Base-by-base conservation (phyloP, 2,329 filamentous ascomycete species). In the Colletotrichum liriopes region DNA sequence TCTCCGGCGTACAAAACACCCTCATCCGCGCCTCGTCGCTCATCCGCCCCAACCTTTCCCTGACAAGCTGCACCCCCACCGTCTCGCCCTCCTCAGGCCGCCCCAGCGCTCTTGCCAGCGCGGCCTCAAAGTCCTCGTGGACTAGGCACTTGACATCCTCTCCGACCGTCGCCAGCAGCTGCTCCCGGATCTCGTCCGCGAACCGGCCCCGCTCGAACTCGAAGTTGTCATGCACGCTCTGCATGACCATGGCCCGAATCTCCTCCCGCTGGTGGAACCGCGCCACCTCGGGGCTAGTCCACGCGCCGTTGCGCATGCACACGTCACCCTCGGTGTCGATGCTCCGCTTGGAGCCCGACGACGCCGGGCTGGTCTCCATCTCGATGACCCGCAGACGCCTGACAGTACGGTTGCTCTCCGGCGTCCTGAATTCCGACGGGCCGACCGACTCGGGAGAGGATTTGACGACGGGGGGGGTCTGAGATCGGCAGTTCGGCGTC, bases 1-100 rank as follows among this genome's bases (percentile, higher is more conserved):
- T 68, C 43, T 72, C 69, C 23, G 43, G 20, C n/a, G 65, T 72
- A n/a, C 69, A 72, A 47, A 72, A 69, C 37, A 72, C 51, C 23
- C 51, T 41, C 18, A 41, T 43, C 8, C 43, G 29, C n/a, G n/a
- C 69, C 29, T 59, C 59, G 4, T 63, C 29, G 3, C 69, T 59
- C 69, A 72, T 59, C 20, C 52, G 51, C 29, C n/a, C 32, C 29
- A 72, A 9, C 65, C 65, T n/a, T 58, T 72, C 69, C 52, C 69
- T 37, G 0, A 63, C 65, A 0, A 65, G 41, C 18, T 43, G 20
- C n/a, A 72, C 59, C 1, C 45, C 52, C 5, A 49, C 69, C 0
- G 47, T n/a, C 52, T 72, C 69, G 16, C 45, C 43, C 2, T 45
- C 65, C 12, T 47, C 65, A 3, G 67, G 58, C 20, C 43, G 49